Conservation (phyloP, 345 rosid genomes). For the Dipteronia sinensis region DNA sequence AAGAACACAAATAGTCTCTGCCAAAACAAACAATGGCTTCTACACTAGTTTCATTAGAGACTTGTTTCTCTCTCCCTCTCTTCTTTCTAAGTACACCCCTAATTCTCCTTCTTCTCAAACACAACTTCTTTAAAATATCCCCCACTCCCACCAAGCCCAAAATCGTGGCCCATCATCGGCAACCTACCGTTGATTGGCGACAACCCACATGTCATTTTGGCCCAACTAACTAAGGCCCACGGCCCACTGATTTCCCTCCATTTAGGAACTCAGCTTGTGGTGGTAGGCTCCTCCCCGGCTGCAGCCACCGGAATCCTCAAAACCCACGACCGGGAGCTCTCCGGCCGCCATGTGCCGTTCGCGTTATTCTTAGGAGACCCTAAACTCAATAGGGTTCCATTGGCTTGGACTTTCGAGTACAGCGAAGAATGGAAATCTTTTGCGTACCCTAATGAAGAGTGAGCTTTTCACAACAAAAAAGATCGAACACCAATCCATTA, state of each 20-base stretch:
- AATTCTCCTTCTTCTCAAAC: background rate
- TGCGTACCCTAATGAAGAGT: slow-evolving; percentile 6
- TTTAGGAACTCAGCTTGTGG: slow-evolving; percentile 27
- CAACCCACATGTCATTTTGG: slow-evolving; percentile 16
- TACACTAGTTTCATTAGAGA: too few relatives aligned
- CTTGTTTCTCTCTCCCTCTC: background rate
- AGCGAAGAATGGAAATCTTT: slow-evolving; percentile 13
- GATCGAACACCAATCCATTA: background rate
- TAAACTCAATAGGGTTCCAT: slow-evolving; percentile 7
- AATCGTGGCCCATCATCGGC: slow-evolving; percentile 30
- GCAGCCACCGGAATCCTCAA: slow-evolving; percentile 32
- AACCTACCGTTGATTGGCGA: slow-evolving; percentile 18
- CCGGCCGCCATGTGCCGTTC: slow-evolving; percentile 17
- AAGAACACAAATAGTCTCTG: too few relatives aligned
- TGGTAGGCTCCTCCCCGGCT: slow-evolving; percentile 26
- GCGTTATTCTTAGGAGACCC: background rate
- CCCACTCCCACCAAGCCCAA: slow-evolving; percentile 29
- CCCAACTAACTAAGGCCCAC: slow-evolving; percentile 9
- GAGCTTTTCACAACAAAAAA: slow-evolving; percentile 18
- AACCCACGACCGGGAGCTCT: slow-evolving; percentile 30
- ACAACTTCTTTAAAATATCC: background rate
- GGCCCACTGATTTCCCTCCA: slow-evolving; percentile 31
- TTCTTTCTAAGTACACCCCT: background rate
- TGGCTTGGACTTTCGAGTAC: slow-evolving; percentile 21
- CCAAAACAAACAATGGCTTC: too few relatives aligned